These are phyloP conservation scores for Acer negundo DNA, from an alignment of 345 rosid species.

Conservation along the genomic window DNA sequence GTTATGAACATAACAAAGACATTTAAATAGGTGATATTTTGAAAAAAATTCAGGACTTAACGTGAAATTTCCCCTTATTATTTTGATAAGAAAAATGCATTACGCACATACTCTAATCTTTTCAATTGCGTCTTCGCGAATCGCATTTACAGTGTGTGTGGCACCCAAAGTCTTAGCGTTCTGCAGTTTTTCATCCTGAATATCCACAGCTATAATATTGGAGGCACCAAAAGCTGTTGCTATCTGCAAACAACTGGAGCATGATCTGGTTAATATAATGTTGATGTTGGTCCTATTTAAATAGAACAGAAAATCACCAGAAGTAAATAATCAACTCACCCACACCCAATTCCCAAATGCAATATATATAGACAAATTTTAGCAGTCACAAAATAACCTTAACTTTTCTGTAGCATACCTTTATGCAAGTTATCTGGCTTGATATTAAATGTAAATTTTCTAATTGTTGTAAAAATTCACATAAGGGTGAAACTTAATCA, in stretches of 20 bases:
- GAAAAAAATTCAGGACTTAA: no score
- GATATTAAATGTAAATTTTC: not conserved
- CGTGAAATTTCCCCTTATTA: not conserved
- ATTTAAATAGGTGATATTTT: no score
- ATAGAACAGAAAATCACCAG: not conserved
- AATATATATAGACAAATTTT: not conserved
- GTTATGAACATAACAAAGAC: no score
- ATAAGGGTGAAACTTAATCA: no score
- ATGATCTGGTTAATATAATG: conserved; percentile 25
- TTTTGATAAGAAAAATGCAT: not conserved
- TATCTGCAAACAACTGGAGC: conserved; percentile 91
- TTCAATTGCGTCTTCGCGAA: conserved; percentile 79
- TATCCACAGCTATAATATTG: conserved; percentile 91
- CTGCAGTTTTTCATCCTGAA: conserved; percentile 79
- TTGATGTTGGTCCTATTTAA: conserved; percentile 1
- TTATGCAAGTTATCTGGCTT: not conserved
- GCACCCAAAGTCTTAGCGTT: conserved; percentile 90
- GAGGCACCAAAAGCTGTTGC: conserved; percentile 98
- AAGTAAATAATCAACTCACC: not conserved
- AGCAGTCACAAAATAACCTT: not conserved
- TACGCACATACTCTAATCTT: conserved; percentile 65
- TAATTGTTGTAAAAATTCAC: not conserved
- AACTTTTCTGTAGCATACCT: not conserved
- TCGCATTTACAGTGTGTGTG: conserved; percentile 77
- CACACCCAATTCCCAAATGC: not conserved